These are phyloP conservation scores for Kockovaella imperatae DNA, from an alignment of 768 basidiomycete species.

Conservation along the genomic window DNA sequence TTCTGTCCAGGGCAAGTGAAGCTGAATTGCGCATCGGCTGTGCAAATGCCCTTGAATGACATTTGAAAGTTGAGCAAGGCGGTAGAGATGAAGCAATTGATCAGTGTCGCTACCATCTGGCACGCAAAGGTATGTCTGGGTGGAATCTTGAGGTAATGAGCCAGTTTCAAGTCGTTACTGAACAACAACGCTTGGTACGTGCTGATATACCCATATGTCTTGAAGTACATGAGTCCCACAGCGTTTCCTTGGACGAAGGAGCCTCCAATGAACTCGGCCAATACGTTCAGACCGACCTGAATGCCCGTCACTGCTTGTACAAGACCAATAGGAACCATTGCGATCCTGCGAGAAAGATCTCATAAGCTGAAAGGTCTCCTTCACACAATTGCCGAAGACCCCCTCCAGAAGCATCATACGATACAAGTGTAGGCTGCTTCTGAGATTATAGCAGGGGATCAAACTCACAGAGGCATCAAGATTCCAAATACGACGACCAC, in stretches of 20 bases:
- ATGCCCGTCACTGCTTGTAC: constrained; percentile 55
- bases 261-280: constrained; percentile 11
- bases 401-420: too few species aligned
- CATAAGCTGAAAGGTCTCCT: too few species aligned
- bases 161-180: constrained; percentile 63
- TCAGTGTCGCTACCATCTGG: constrained; percentile 42
- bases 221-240: constrained; percentile 40
- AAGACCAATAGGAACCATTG: constrained; percentile 59
- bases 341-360: too few species aligned
- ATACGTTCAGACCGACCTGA: constrained; percentile 8
- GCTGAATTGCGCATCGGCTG: constrained; percentile 27
- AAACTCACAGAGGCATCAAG: constrained; percentile 46
- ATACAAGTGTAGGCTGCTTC: too few species aligned
- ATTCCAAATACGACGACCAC: constrained; percentile 29
- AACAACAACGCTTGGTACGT: constrained; percentile 59
- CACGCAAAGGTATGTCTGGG: constrained; percentile 66
- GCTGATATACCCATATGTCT: constrained; percentile 53
- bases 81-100: constrained; percentile 31
- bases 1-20: constrained; percentile 44
- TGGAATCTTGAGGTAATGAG: constrained; percentile 63
- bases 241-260: constrained; percentile 1
- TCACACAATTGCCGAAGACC: too few species aligned
- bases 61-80: constrained; percentile 40
- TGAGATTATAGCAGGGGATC: too few species aligned
- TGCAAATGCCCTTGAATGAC: constrained; percentile 52